Base-by-base conservation (phyloP, 2,329 filamentous ascomycete genomes). In the Xylariales sp. region DNA sequence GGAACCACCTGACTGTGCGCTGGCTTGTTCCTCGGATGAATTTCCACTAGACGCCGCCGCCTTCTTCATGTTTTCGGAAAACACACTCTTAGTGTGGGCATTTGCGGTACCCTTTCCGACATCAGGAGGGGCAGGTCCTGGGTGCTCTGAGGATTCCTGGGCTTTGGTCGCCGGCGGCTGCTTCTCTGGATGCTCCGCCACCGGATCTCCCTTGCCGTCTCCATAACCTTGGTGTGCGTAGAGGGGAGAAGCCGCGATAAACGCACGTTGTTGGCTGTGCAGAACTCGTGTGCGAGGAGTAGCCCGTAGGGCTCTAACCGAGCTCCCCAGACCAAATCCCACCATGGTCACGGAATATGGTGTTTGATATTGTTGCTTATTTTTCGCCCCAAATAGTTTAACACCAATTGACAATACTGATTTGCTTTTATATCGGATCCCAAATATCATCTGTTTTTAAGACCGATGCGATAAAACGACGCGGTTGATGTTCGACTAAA, bases 141-240 rank as follows among this genome's bases (percentile, higher is more conserved):
- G 83, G 66, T 84, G 83, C 67, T 84, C 83, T 8, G 73, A 75
- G 8, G 77, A 67, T 18, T 80, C 70, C 66, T 80, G 79, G 1
- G 74, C 75, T 30, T 62, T 60, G 53, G 71, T 79, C 12, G 79
- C 73, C 0, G 66, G 36, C 1, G 77, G 78, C 69, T 83, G 81
- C 12, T 77, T 69, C 67, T 80, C 75, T 3, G 81, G 81, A 36
- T 79, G 74, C 49, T 80, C 78, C 18, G 72, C 78, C 39, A 69
- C 69, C 0, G 81, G 81, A 49, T 80, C 72, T 16, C 80, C 80
- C 61, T 80, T 72, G 34, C 76, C 80, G 64, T 82, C 78, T n/a
- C 82, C 81, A 63, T 83, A 83, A 16, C 80, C 80, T 73, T 79
- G 75, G 8, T 65, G 52, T 39, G 70, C 68, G 8, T 65, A 66